Base-by-base conservation (phyloP, 805 yeast species). In the Sungouiozyma intestinalis region DNA sequence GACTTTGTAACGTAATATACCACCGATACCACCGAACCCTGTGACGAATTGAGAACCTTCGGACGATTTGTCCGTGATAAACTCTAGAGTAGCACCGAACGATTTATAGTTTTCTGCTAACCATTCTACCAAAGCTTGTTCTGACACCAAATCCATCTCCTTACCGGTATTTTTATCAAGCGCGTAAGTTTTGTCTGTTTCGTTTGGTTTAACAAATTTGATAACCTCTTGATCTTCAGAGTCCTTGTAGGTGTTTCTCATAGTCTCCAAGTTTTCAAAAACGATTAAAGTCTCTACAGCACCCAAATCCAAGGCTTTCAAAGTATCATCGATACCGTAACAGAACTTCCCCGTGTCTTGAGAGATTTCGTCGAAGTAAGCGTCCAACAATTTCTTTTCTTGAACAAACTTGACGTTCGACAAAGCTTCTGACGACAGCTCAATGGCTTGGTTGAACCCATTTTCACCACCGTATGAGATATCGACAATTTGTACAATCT, bases 21-120 rank as follows among this genome's bases (percentile, higher is more conserved):
- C 97, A 65, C 99, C 99, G 52, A 92, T 77, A 69, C 98, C 99
- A 82, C 99, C 99, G 61, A 92, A 92, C 46, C 99, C 99, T 55
- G 79, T 81, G 46, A 83, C 94, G 66, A 92, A 92, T 71, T 92
- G 99, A 37, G 97, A 94, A 73, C 99, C 99, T 68, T 92, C 99
- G 36, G 94, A 81, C 17, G 95, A 84, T 68, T 86, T 80, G 70
- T 92, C 97, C 40, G 97, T 85, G 53, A 92, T 95, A 55, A 92
- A 92, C 71, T 92, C 99, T 56, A 92, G 74, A 46, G 82, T 77
- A 41, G 98, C 95, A 76, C 99, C 99, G 57, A 76, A 92, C 57
- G 76, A 83, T 63, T 80, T 83, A 69, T 92, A 92, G 68, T 87
- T 85, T 69, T 90, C 98, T 39, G 98, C 97, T 49, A 92, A 73